Base-by-base conservation (phyloP, 2,329 filamentous ascomycete genomes). In the Beauveria varroae region DNA sequence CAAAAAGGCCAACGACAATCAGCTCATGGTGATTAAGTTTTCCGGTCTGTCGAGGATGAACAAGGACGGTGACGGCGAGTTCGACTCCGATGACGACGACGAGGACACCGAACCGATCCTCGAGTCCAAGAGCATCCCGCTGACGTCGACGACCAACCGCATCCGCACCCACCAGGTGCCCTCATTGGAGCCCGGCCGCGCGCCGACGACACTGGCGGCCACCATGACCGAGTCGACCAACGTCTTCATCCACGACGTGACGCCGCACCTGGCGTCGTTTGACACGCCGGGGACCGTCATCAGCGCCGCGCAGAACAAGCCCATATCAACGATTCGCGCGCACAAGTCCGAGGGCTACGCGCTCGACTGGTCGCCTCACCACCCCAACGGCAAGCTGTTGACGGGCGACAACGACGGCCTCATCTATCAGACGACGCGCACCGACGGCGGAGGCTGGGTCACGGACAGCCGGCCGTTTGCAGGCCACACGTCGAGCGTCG, bases 261-360 rank as follows among this genome's bases (percentile, higher is more conserved):
- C 92, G 3, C 88, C 91, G 3, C 91, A 98, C 73, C 85, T 98
- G 61, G 81, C 86, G 61, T 90, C 91, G 57, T 97, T 99, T 74
- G 93, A 98, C 73, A 89, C 85, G 62, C 95, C 95, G 1, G 93
- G 95, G 63, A 89, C 87, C 47, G 80, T 86, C 65, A 85, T 98
- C 66, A 86, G 90, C 7, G 81, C 91, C 1, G 86, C 90, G 69
- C 90, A 96, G 72, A 93, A 92, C 74, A 96, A 96, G 77, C 92
- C 95, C 40, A 76, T 96, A 56, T 89, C 84, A 66, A 97, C 91
- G 3, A 86, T 99, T 68, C 86, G 90, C 67, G 91, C 93, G 68
- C 95, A 99, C 83, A 93, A 93, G 77, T 79, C 86, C 14, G 95
- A 99, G 79, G 95, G 95, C 54, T 99, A 98, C 73, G 95, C 91